Base-by-base conservation (phyloP, 306 rosid genomes). In the Ziziphus jujuba region DNA sequence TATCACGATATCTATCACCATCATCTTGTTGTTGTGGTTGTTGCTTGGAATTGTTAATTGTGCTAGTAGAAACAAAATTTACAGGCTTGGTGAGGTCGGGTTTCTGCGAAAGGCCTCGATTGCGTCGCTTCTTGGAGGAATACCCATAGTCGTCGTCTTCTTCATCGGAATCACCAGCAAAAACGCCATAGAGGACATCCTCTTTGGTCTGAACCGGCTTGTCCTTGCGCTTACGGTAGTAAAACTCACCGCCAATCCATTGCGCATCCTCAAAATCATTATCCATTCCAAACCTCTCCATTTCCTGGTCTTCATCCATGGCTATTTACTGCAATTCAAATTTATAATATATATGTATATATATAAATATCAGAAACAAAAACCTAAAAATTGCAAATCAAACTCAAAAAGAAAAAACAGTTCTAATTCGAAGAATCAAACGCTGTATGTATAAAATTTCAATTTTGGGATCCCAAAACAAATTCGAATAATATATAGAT, bases 221-320 rank as follows among this genome's bases (percentile, higher is more conserved):
- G 9, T 84, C 87, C 62, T 82, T 88, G 75, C 90, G 97, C 62
- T 73, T 80, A 17, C 81, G 67, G 38, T 69, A 88, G 78, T 83
- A 88, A 61, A 68, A 88, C 73, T 93, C 98, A 9, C 85, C 95
- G 14, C 65, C 85, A 69, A 85, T 80, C 95, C 92, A 92, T 56
- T 82, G 77, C 2, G 77, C 87, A 47, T 67, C 96, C 48, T 89
- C 98, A 43, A 60, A 92, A 84, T 92, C 97, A n/a, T 92, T 84
- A 31, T 89, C 96, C 87, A 66, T 72, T 44, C 91, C 95, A 47
- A 92, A 92, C 47, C 69, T 79, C 79, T 89, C 96, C 95, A 84
- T 87, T 69, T 92, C 98, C 67, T 87, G 92, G 59, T 87, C 79
- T 58, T 87, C 96, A 3, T 92, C 98, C 98, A 92, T 92, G 38